Base-by-base conservation (phyloP, 2,329 filamentous ascomycete genomes). In the Phoma sp. region DNA sequence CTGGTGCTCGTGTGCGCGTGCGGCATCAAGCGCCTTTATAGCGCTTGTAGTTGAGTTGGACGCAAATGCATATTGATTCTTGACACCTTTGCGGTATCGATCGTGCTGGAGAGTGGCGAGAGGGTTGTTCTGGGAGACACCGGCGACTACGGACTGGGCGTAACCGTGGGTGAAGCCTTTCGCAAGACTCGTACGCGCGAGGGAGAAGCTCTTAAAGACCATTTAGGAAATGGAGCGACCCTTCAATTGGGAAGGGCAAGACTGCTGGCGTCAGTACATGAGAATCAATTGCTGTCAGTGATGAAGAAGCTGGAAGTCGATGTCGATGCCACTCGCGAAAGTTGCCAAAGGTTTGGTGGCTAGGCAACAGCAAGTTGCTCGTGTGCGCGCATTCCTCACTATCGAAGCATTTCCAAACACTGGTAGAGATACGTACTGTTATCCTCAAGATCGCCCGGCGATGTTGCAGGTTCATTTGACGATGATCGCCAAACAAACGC, bases 391-490 rank as follows among this genome's bases (percentile, higher is more conserved):
- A 49, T 46, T 50, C 33, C 38, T 45, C 44, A 8, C 15, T 25
- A 39, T 43, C 31, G 50, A 33, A 39, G 38, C 48, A n/a, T 36
- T 53, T 51, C 53, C 43, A 24, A 40, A 38, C 22, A 44, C 44
- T 43, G 41, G 22, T 19, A 24, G 50, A 31, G 15, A 24, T 21
- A 79, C 85, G 80, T 84, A 91, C 88, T 81, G 82, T 82, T 77
- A 83, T 82, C 81, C 81, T 84, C 79, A 81, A 78, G 77, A 62
- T 66, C 62, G 80, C 74, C 76, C 82, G 80, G 75, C 79, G 80
- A 80, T 79, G 81, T 82, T 93, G 92, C 93, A 97, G 92, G 92
- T 95, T 96, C 93, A 96, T 96, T 92, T 94, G 91, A 96, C 92
- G 93, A 91, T 55, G 80, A 88, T 88, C 90, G 91, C 84, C 92